Conservation (phyloP, 2,329 filamentous ascomycete species). For the Graphium sp. region DNA sequence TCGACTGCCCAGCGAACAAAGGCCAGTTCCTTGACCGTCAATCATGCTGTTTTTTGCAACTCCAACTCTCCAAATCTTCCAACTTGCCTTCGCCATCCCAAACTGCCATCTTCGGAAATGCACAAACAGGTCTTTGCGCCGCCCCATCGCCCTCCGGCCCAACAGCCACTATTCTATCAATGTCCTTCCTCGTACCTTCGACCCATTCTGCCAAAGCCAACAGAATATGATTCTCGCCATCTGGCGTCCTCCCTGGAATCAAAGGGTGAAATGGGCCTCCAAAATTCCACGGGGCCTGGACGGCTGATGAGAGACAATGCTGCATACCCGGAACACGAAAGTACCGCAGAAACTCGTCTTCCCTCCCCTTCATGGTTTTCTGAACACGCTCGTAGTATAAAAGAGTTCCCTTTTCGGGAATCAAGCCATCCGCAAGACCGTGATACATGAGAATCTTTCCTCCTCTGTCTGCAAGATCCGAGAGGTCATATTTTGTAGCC, state of each 20-base stretch:
- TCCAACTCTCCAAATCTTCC: slow-evolving; percentile 4
- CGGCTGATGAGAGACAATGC: slow-evolving; percentile 21
- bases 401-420: slow-evolving; percentile 14
- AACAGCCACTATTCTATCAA: no score
- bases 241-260: no score
- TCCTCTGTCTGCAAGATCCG: slow-evolving; percentile 13
- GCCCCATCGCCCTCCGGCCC: no score
- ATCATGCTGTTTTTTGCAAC: slow-evolving; percentile 4
- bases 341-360: slow-evolving; percentile 26
- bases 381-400: slow-evolving; percentile 15
- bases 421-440: slow-evolving; percentile 18
- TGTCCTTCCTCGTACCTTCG: slow-evolving; percentile 19
- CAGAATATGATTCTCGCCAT: slow-evolving; percentile 17
- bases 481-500: slow-evolving; percentile 12
- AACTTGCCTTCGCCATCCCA: slow-evolving; percentile 3
- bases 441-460: slow-evolving; percentile 25
- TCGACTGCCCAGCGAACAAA: no score
- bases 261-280: slow-evolving; percentile 12
- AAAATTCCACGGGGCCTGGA: slow-evolving; percentile 18
- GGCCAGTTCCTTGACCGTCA: no score
- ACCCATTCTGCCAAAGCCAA: slow-evolving; percentile 19
- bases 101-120: slow-evolving; percentile 12
- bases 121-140: slow-evolving; percentile 27
- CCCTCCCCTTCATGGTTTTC: slow-evolving; percentile 19
- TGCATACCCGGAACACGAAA: slow-evolving; percentile 32